Evolutionary conservation across 495 filamentous ascomycete species (phyloP).

Genomic region (Cercophora newfieldiana): DNA sequence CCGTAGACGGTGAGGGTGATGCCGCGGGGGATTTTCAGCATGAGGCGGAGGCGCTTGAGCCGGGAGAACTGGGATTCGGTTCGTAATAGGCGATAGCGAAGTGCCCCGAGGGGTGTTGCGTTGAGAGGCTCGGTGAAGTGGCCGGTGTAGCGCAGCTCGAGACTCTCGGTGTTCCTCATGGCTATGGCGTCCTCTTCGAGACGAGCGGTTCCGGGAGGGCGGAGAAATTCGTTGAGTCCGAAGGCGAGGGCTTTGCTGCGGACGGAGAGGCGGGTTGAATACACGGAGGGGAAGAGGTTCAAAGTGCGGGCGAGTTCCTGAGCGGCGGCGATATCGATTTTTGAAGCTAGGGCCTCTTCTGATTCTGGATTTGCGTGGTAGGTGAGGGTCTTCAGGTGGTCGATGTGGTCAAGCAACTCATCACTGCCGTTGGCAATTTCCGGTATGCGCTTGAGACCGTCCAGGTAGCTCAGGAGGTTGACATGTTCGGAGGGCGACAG

Average conservation of each 20-base stretch:
- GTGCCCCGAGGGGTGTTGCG: neutral
- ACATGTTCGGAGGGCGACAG: neutral
- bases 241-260: neutral
- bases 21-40: neutral
- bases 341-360: neutral
- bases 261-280: neutral
- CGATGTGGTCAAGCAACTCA: neutral
- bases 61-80: neutral
- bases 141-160: neutral
- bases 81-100: neutral
- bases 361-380: neutral
- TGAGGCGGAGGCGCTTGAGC: neutral
- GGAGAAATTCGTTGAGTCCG: neutral
- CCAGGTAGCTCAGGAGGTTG: neutral
- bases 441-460: neutral
- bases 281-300: neutral
- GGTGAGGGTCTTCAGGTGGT: neutral
- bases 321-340: neutral
- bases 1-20: neutral
- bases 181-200: neutral
- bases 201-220: neutral
- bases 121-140: neutral
- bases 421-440: neutral
- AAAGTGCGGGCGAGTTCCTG: neutral
- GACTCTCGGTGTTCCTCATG: neutral